Evolutionary conservation across 1,284 basidiomycete species (phyloP).

Genomic region (Ceratobasidium sp.): DNA sequence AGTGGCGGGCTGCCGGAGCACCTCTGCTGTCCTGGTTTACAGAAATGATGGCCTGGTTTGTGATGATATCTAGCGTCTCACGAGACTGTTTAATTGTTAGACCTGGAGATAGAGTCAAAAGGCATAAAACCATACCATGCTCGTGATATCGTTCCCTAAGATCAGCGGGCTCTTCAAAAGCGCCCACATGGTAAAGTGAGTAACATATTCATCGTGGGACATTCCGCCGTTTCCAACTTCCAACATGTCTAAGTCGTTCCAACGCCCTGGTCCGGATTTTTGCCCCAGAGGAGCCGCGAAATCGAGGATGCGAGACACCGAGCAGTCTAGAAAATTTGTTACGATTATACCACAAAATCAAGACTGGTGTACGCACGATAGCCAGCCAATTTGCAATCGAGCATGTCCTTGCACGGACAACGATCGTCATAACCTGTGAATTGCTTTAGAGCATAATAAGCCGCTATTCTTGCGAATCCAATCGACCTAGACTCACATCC

Average conservation of each 20-base stretch:
- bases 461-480: background rate
- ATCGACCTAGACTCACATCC: conserved; percentile 55
- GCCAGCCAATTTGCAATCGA: conserved; percentile 63
- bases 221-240: conserved; percentile 63
- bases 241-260: conserved; percentile 66
- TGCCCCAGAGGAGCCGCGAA: conserved; percentile 61
- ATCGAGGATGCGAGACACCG: conserved; percentile 50
- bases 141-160: conserved; percentile 62
- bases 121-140: conserved; percentile 54
- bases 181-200: conserved; percentile 65
- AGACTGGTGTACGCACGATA: conserved; percentile 52
- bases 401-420: conserved; percentile 61
- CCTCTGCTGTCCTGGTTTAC: conserved; percentile 46
- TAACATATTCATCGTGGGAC: conserved; percentile 58
- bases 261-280: conserved; percentile 61
- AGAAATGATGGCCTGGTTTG: conserved; percentile 47
- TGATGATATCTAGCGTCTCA: conserved; percentile 49
- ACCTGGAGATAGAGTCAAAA: too few relatives aligned
- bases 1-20: conserved; percentile 42
- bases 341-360: background rate
- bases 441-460: conserved; percentile 52
- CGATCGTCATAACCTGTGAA: conserved; percentile 62
- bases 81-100: conserved; percentile 27
- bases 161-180: conserved; percentile 63
- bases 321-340: conserved; percentile 44